Evolutionary conservation across 2,329 filamentous ascomycete genomes (phyloP).

Genomic region (Scolecobasidium constrictum): DNA sequence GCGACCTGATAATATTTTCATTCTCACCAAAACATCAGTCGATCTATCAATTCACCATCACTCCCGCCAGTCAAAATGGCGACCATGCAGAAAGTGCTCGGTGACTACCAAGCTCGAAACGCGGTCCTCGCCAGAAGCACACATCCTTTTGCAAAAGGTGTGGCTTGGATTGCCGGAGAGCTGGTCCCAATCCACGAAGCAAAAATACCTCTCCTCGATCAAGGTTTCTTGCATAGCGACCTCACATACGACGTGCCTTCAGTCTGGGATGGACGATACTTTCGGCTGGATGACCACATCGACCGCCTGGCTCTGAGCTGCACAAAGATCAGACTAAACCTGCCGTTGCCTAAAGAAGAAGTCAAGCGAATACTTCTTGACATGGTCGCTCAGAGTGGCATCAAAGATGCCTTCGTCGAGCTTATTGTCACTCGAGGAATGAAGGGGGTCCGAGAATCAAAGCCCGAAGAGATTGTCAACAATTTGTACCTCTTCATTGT

Average conservation of each 20-base stretch:
- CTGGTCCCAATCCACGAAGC: conserved; percentile 35
- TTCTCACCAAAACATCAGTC: too few species aligned
- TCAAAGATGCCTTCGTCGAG: conserved; percentile 40
- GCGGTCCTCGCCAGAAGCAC: conserved; percentile 21
- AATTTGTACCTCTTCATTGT: conserved; percentile 38
- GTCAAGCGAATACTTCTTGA: conserved; percentile 29
- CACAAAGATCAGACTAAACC: conserved; percentile 32
- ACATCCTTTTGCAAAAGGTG: conserved; percentile 31
- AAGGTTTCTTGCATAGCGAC: conserved; percentile 43
- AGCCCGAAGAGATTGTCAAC: conserved; percentile 24
- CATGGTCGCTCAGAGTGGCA: conserved; percentile 37
- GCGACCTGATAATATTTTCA: too few species aligned
- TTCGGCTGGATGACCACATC: conserved; percentile 41
- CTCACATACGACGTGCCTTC: conserved; percentile 42
- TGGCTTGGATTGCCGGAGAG: conserved; percentile 37
- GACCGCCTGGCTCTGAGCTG: conserved; percentile 33
- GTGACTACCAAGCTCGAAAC: conserved; percentile 24
- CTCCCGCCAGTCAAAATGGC: too few species aligned
- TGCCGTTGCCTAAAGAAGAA: conserved; percentile 31
- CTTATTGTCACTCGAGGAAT: conserved; percentile 41
- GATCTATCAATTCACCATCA: too few species aligned
- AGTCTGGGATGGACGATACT: conserved; percentile 42
- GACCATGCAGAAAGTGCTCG: conserved; percentile 33
- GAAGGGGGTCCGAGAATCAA: conserved; percentile 27
- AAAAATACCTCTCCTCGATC: conserved; percentile 38